Evolutionary conservation across 805 yeast species (phyloP).

Genomic region (Nakazawaea ernobii): DNA sequence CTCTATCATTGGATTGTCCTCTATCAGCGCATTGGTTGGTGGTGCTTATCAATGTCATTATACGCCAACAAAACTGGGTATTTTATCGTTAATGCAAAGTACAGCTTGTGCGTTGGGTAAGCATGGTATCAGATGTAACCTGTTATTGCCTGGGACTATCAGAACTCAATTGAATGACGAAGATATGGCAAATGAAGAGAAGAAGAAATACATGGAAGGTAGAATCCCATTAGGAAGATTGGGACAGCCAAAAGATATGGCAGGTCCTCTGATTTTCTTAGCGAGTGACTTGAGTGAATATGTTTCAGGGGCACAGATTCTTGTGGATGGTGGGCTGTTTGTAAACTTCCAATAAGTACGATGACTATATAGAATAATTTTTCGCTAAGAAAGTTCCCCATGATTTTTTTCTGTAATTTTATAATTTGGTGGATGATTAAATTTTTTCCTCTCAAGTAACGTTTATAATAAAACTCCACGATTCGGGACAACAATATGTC

Average conservation of each 20-base stretch:
- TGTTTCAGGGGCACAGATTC: conserved; percentile 35
- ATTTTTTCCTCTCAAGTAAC: no score
- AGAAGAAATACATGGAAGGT: conserved; percentile 31
- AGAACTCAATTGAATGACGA: conserved; percentile 36
- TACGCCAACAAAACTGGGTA: conserved; percentile 45
- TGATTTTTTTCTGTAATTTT: no score
- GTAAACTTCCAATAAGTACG: conserved; percentile 37
- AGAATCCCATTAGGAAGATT: conserved; percentile 35
- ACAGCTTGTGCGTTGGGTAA: conserved; percentile 37
- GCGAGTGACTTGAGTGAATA: conserved; percentile 32
- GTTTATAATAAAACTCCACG: no score
- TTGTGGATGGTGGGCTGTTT: conserved; percentile 41
- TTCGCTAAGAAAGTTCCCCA: no score
- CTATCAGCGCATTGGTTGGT: conserved; percentile 39
- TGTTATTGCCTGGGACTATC: conserved; percentile 41
- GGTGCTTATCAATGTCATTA: conserved; percentile 41
- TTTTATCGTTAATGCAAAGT: conserved; percentile 37
- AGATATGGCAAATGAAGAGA: conserved; percentile 30
- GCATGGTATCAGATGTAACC: conserved; percentile 38
- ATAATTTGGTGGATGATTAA: no score
- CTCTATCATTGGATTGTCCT: conserved; percentile 37
- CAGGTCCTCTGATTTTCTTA: conserved; percentile 36
- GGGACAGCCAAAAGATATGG: conserved; percentile 31
- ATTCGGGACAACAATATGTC: no score
- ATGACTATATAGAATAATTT: not conserved